phyloP scores from a whole-genome alignment of 202 grass and related monocot species.

The Alloteropsis angusta region DNA sequence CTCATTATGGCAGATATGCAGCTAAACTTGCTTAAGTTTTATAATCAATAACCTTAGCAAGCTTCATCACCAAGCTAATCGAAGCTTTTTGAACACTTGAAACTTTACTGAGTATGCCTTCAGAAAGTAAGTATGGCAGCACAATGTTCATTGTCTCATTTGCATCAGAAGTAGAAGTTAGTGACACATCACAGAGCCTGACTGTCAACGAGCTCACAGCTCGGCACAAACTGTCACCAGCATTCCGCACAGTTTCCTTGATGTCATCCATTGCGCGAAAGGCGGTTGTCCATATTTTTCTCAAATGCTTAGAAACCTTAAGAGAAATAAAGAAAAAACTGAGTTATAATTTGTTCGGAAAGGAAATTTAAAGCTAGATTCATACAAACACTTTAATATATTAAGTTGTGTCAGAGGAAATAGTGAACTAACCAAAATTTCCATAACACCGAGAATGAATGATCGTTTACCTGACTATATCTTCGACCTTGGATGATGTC shows the following conservation, averaged over 20 bases:
- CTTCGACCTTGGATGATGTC: conserved; percentile 91
- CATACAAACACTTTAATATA: conserved; percentile 14
- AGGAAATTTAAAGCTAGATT: conserved; percentile 3
- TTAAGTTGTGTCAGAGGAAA: conserved; percentile 1
- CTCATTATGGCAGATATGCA: conserved; percentile 5
- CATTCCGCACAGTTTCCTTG: conserved; percentile 94
- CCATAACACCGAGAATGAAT: neutral
- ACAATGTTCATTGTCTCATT: conserved; percentile 81
- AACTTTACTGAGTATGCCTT: conserved; percentile 98
- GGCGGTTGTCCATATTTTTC: conserved; percentile 74
- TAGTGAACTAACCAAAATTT: conserved; percentile 10
- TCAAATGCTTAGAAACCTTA: conserved; percentile 84
- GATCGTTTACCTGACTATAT: conserved; percentile 61
- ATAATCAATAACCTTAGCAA: conserved; percentile 56
- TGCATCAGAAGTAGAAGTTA: conserved; percentile 73
- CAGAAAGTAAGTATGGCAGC: conserved; percentile 83
- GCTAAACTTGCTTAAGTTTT: conserved; percentile 6
- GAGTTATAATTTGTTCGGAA: neutral
- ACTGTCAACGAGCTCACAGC: conserved; percentile 73
- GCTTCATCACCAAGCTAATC: conserved; percentile 90
- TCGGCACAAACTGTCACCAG: conserved; percentile 89
- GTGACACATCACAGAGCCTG: conserved; percentile 73
- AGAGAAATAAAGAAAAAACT: conserved; percentile 21
- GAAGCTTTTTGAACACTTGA: conserved; percentile 84
- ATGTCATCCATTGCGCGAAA: conserved; percentile 98